Evolutionary conservation across 1,284 basidiomycete genomes (phyloP), one percentile per base, ranked within the genome.

Genomic region (Malassezia caprae): DNA sequence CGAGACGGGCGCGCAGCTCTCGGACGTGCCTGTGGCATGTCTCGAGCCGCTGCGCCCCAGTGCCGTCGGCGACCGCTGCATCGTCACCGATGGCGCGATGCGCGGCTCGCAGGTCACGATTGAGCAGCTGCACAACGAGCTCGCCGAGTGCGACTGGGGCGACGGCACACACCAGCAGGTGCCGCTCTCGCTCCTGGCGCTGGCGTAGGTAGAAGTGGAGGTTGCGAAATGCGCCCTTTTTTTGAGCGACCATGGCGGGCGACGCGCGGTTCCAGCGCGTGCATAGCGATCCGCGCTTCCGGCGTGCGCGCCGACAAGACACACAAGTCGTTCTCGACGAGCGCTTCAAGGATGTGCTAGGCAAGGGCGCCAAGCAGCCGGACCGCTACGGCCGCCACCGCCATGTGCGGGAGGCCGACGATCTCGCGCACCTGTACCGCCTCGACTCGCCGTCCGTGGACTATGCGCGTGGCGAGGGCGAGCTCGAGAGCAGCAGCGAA

Each of bases 201-300:
- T 52, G 6, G 37, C 51, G 30, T 48, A 42, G 13, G 26, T 48
- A 48, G 48, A 48, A 15, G 51, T 40, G 46, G 45, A 48, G 44
- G 49, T 4, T 10, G 26, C 24, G 42, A 28, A 30, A 23, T 15
- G 28, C 6, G 44, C 43, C 26, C n/a, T 13, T 44, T 31, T 32
- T 45, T 45, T 45, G 39, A 12, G 39, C 41, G 41, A 43, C 41
- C 24, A 43, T 37, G 32, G 12, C 23, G 31, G 19, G 35, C 10
- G 72, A 74, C 30, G 59, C 63, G 12, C 67, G 93, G 31, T 96
- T 98, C 76, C 82, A 87, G 28, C 81, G 87, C 54, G 79, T 96
- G 49, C 85, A 84, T 74, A 85, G 87, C 27, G 93, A 98, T 76
- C 93, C 93, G 51, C 84, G 93, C 53, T 98, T 98, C 78, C 80